Conservation (phyloP, 345 rosid genomes). For the Barbarea vulgaris region DNA sequence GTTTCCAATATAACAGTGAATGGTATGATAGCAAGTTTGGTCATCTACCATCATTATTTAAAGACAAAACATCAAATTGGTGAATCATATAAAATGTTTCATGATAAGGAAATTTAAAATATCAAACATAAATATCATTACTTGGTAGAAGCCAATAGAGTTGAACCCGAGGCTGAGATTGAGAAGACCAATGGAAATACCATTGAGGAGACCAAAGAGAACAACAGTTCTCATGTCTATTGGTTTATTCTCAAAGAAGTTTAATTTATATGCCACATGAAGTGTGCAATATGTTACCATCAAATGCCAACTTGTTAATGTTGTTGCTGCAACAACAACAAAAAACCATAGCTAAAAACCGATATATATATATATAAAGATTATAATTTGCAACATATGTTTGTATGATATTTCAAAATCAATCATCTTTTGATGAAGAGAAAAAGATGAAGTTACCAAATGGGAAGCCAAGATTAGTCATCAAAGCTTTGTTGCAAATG, state of each 20-base stretch:
- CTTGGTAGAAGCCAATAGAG: constrained; percentile 98
- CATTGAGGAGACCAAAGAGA: constrained; percentile 95
- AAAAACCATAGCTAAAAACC: background rate
- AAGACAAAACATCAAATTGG: constrained; percentile 8
- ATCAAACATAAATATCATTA: constrained; percentile 20
- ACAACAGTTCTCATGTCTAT: constrained; percentile 84
- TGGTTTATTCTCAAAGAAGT: constrained; percentile 79
- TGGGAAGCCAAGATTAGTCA: constrained; percentile 99
- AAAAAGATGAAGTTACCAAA: constrained; percentile 61
- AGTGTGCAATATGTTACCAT: constrained; percentile 94
- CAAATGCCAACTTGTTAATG: constrained; percentile 96
- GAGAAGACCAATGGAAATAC: constrained; percentile 90
- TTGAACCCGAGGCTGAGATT: constrained; percentile 98
- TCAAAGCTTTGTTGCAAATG: constrained; percentile 99
- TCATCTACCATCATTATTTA: constrained; percentile 66
- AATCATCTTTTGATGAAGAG: background rate
- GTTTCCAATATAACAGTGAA: constrained; percentile 96
- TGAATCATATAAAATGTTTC: background rate
- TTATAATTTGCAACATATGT: background rate
- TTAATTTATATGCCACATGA: constrained; percentile 75
- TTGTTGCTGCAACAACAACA: constrained; percentile 64
- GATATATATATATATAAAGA: background rate
- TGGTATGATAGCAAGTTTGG: constrained; percentile 97
- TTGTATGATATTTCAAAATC: background rate
- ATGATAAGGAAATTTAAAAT: background rate